Base-by-base conservation (phyloP, 106 monocot genomes). In the Apostasia shenzhenica region DNA sequence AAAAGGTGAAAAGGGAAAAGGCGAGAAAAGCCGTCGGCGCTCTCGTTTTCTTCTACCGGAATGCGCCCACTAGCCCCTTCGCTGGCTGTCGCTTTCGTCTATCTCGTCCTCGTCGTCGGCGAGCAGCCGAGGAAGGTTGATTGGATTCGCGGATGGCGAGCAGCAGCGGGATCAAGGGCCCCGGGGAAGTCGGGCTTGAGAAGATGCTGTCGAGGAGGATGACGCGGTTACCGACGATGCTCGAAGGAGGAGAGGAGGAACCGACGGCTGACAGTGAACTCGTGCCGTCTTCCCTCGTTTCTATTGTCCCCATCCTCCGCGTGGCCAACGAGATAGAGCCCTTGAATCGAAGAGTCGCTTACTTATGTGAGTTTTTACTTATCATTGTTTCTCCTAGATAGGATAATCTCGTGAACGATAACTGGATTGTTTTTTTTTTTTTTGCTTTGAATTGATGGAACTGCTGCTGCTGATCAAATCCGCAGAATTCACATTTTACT, bases 291-390 rank as follows among this genome's bases (percentile, higher is more conserved):
- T 82, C 91, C 40, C 86, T 95, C 66, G 81, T 81, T 1, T 70
- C 79, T 48, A 95, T 95, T 52, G 91, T 76, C 12, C 95, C 95
- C 66, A 88, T 95, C 55, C 89, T 95, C 46, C 88, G 95, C 40
- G 95, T 86, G 60, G 95, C 95, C 57, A 95, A 95, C 68, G 95
- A 95, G 77, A 83, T 95, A 64, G 89, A 95, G 80, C 8, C 2
- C 3, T 6, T 41, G 14, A 92, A 95, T 66, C 78, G 67, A 14
- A 72, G 95, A 6, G 89, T 92, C 54, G 91, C 95, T 9, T 95
- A 95, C 73, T 80, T 95, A 53, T 95, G 95, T 95, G 59, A 78
- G 77, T 41, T 37, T 5, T 49, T 41, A 44, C 26, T 45, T 26
- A 26, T 26, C 26, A 26, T 26, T 26, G 26, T 26, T 26, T 26